Conservation (phyloP, 2,329 filamentous ascomycete species). For the Fusarium equiseti region DNA sequence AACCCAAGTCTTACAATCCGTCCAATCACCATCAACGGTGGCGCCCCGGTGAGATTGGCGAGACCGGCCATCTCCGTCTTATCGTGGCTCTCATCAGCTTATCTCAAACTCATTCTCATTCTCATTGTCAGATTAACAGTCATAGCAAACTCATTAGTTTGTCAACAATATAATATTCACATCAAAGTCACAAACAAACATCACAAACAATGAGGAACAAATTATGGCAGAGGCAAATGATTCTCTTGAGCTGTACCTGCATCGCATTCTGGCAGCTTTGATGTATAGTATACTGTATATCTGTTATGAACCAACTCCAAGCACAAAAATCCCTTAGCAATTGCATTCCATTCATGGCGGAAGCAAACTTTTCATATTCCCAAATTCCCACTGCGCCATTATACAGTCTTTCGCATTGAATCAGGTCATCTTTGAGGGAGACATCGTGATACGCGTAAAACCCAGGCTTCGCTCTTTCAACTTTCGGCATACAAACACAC, state of each 20-base stretch:
- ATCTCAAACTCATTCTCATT: background rate
- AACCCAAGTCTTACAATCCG: background rate
- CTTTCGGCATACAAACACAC: constrained; percentile 13
- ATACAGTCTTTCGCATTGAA: constrained; percentile 42
- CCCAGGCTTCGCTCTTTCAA: constrained; percentile 30
- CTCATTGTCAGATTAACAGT: background rate
- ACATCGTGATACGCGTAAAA: constrained; percentile 41
- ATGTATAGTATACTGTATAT: constrained; percentile 49
- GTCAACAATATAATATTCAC: too few relatives aligned
- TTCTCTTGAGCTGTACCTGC: constrained; percentile 43
- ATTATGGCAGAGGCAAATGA: constrained; percentile 22
- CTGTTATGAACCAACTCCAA: constrained; percentile 29
- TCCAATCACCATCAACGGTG: background rate
- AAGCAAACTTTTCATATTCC: constrained; percentile 42
- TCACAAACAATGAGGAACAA: background rate
- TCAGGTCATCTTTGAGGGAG: constrained; percentile 37
- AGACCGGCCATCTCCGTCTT: background rate
- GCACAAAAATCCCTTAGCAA: constrained; percentile 22
- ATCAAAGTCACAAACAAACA: too few relatives aligned
- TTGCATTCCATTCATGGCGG: constrained; percentile 35
- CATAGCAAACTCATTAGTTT: background rate
- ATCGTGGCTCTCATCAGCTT: background rate
- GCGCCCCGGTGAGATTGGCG: background rate
- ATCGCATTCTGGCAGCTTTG: constrained; percentile 47
- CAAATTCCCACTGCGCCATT: constrained; percentile 31